Percentiles rank a stretch among this genome's conserved stretches.
phyloP scores from a whole-genome alignment of 2,329 filamentous ascomycete species.

The Blumeria hordei region DNA sequence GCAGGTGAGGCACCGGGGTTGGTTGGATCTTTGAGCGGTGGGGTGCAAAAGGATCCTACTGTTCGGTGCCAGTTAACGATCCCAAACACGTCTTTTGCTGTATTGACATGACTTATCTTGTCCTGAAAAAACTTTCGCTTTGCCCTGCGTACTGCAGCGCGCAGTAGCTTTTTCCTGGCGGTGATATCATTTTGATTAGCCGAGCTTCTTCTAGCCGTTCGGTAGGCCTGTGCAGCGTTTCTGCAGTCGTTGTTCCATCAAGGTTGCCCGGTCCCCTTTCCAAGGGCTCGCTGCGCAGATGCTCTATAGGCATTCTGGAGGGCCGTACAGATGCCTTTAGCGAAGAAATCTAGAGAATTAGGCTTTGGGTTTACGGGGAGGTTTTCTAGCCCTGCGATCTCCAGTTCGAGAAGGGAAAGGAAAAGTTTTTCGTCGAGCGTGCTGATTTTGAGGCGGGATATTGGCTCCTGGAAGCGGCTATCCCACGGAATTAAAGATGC shows the following conservation, averaged over 20 bases:
- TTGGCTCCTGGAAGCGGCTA: too few species aligned
- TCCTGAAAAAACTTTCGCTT: neutral
- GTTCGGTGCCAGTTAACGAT: neutral
- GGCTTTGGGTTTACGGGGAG: neutral
- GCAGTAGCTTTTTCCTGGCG: neutral
- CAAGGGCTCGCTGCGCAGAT: neutral
- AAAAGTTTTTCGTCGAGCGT: neutral
- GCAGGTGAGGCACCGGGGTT: neutral
- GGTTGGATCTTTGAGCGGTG: neutral
- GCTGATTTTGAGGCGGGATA: neutral
- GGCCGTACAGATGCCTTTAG: neutral
- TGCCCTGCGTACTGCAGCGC: neutral
- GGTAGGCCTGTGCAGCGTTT: neutral
- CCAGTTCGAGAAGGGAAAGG: neutral
- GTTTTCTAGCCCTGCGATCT: neutral
- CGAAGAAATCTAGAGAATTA: neutral
- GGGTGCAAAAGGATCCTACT: neutral
- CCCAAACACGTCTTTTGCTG: neutral
- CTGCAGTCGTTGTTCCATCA: neutral
- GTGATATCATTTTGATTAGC: neutral
- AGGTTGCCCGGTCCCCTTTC: neutral
- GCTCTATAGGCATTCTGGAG: neutral
- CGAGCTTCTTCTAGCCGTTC: neutral
- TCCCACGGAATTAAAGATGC: neutral
- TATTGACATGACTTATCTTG: neutral